These are phyloP conservation scores for Pyrenula massariospora DNA, from an alignment of 495 filamentous ascomycete species.

Conservation along the genomic window DNA sequence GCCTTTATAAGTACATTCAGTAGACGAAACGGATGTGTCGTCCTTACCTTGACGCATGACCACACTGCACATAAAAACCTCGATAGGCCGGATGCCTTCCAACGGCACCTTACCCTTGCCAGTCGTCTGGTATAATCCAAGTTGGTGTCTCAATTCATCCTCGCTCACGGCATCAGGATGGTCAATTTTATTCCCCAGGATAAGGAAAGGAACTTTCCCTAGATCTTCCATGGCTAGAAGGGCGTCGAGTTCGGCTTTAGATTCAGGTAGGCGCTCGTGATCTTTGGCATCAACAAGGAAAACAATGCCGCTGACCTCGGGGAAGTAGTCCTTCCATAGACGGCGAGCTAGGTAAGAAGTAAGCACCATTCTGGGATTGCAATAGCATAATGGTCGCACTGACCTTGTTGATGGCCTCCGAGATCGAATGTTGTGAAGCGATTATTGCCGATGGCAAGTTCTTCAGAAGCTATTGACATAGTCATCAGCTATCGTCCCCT, in stretches of 20 bases:
- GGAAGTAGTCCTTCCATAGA: slow-evolving; percentile 98
- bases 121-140: slow-evolving; percentile 92
- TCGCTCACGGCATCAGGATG: slow-evolving; percentile 90
- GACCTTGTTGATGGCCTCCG: slow-evolving; percentile 94
- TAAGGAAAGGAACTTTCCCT: slow-evolving; percentile 82
- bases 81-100: slow-evolving; percentile 84
- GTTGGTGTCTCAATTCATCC: slow-evolving; percentile 80
- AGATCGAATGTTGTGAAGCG: slow-evolving; percentile 97
- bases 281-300: slow-evolving; percentile 98
- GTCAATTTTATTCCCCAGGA: slow-evolving; percentile 97
- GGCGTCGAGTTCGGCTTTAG: slow-evolving; percentile 92
- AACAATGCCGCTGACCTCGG: slow-evolving; percentile 93
- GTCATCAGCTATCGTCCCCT: not conserved
- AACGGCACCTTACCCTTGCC: slow-evolving; percentile 95
- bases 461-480: slow-evolving; percentile 62
- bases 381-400: too few relatives aligned
- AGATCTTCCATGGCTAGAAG: slow-evolving; percentile 90
- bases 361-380: too few relatives aligned
- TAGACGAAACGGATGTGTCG: not conserved
- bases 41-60: slow-evolving; percentile 86
- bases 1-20: slow-evolving; percentile 2
- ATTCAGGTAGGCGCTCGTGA: slow-evolving; percentile 81
- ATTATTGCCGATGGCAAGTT: slow-evolving; percentile 91
- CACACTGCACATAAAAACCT: slow-evolving; percentile 98
- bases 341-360: slow-evolving; percentile 53